These are phyloP conservation scores for Picochlorum costavermella DNA, from an alignment of 139 green algal species.

Conservation along the genomic window DNA sequence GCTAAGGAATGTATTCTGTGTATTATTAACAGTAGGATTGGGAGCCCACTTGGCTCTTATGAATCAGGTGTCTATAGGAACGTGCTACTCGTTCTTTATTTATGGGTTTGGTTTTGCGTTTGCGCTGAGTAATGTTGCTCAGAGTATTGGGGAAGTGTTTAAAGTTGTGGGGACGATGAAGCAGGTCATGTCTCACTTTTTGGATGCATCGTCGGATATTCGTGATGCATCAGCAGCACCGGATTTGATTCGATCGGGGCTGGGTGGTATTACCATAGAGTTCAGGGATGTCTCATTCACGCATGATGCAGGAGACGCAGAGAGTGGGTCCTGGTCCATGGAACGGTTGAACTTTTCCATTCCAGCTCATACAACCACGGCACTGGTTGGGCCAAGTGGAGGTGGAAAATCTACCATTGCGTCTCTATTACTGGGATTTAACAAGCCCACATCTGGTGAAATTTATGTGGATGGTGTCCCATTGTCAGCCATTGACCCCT, in stretches of 20 bases:
- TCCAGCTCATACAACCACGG: conserved; percentile 36
- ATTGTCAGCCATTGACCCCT: conserved; percentile 53
- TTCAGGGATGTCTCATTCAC: conserved; percentile 20
- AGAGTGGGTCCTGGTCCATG: conserved; percentile 10
- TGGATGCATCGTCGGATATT: neutral
- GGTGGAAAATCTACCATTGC: conserved; percentile 88
- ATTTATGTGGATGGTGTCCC: conserved; percentile 75
- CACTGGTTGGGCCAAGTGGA: conserved; percentile 60
- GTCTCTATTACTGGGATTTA: conserved; percentile 82
- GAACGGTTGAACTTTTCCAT: conserved; percentile 32
- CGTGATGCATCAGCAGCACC: too few relatives aligned
- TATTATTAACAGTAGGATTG: conserved; percentile 22
- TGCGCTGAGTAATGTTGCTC: conserved; percentile 23
- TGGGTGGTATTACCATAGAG: conserved; percentile 9
- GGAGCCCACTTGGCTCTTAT: conserved; percentile 21
- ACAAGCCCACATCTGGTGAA: conserved; percentile 49
- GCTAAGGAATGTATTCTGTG: conserved; percentile 27
- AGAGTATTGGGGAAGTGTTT: conserved; percentile 11
- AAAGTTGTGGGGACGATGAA: conserved; percentile 8
- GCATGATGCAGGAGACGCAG: conserved; percentile 11
- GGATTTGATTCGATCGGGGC: conserved; percentile 4
- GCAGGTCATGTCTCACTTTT: conserved; percentile 6
- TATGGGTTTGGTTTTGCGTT: conserved; percentile 21
- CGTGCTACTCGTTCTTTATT: conserved; percentile 29
- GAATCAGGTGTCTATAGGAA: conserved; percentile 11